Percentiles rank a stretch among this genome's conserved stretches.
These are phyloP conservation scores for Pneumocystis oryctolagi DNA, from an alignment of 1,139 yeast species.

Conservation along the genomic window DNA sequence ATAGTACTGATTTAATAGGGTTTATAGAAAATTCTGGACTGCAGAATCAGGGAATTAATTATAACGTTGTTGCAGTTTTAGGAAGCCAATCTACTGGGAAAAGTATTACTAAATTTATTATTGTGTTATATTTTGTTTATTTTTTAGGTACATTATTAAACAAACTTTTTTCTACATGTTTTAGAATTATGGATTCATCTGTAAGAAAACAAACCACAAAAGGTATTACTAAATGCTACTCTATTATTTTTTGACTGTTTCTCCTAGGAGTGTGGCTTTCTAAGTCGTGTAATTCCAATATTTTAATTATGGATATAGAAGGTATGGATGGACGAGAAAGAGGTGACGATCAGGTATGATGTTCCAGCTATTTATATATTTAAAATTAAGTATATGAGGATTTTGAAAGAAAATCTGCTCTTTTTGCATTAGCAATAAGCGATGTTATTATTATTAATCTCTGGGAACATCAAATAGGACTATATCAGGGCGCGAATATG, in stretches of 20 bases:
- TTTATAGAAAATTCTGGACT: slow-evolving; percentile 27
- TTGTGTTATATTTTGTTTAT: not conserved
- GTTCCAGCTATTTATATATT: not conserved
- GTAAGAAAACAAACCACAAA: slow-evolving; percentile 78
- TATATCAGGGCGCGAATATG: slow-evolving; percentile 96
- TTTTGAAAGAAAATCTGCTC: slow-evolving; percentile 88
- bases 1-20: slow-evolving; percentile 27
- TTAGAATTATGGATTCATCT: slow-evolving; percentile 85
- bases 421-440: slow-evolving; percentile 83
- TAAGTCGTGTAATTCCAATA: slow-evolving; percentile 18
- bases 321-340: slow-evolving; percentile 97
- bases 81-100: slow-evolving; percentile 97
- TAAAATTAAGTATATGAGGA: slow-evolving; percentile 28
- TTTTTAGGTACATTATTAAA: slow-evolving; percentile 48
- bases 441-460: slow-evolving; percentile 81
- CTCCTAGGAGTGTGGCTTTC: slow-evolving; percentile 17
- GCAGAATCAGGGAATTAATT: slow-evolving; percentile 46
- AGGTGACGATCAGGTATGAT: slow-evolving; percentile 67
- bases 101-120: slow-evolving; percentile 26
- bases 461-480: slow-evolving; percentile 95
- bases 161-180: slow-evolving; percentile 66
- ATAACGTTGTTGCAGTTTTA: slow-evolving; percentile 86
- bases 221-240: slow-evolving; percentile 60
- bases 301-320: slow-evolving; percentile 90
- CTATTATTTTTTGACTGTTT: not conserved